phyloP scores from a whole-genome alignment of 1,284 basidiomycete species.

The Meripilus lineatus region DNA sequence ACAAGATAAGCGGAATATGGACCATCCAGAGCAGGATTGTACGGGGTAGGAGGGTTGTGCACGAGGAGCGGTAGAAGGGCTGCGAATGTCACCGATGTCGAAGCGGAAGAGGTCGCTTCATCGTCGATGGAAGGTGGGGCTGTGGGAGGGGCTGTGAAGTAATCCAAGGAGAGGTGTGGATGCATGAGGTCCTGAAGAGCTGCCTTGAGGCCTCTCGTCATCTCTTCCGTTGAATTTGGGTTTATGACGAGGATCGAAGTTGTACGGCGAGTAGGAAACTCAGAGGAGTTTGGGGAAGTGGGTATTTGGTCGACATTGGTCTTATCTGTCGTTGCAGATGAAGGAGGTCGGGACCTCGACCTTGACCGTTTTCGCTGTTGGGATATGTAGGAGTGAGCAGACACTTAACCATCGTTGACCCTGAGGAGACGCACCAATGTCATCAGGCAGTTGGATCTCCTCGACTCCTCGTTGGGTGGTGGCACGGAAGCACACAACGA shows the following conservation, averaged over 20 bases:
- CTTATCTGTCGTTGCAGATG: no score
- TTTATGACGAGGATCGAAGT: constrained; percentile 43
- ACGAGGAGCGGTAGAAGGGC: constrained; percentile 15
- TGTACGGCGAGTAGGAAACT: no score
- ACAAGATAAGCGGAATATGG: constrained; percentile 37
- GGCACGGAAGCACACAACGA: no score
- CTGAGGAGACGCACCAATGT: no score
- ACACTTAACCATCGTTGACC: no score
- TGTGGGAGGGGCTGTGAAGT: constrained; percentile 34
- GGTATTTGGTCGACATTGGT: no score
- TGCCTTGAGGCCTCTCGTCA: constrained; percentile 36
- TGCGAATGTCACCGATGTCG: constrained; percentile 32
- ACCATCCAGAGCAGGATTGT: constrained; percentile 1
- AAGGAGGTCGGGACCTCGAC: no score
- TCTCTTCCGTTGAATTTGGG: constrained; percentile 42
- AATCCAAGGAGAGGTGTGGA: constrained; percentile 16
- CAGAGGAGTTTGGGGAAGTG: no score
- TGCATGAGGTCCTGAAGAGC: constrained; percentile 29
- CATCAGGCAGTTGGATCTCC: no score
- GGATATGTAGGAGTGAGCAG: no score
- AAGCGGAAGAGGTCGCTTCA: constrained; percentile 31
- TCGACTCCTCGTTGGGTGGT: no score
- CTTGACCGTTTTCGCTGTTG: no score
- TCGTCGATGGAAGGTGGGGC: constrained; percentile 39
- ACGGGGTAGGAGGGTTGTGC: not conserved